phyloP scores from a whole-genome alignment of 768 basidiomycete genomes.

The Boletus reticulatus region DNA sequence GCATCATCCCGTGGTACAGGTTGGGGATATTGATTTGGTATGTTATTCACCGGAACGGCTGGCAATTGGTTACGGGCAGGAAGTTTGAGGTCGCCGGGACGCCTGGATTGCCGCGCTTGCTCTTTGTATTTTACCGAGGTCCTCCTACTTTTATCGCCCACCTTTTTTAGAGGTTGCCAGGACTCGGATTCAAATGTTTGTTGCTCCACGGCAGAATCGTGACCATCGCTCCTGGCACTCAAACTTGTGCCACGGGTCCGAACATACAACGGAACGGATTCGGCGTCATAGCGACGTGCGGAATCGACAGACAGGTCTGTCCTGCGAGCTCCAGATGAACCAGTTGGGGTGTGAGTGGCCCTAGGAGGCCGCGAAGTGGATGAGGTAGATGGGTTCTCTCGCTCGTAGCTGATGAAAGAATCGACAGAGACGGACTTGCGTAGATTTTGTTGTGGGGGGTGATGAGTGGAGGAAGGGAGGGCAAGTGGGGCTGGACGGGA shows the following conservation, averaged over 20 bases:
- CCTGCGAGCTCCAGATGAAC: slow-evolving; percentile 33
- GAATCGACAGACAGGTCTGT: slow-evolving; percentile 26
- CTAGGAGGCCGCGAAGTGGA: slow-evolving; percentile 38
- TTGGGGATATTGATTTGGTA: slow-evolving; percentile 37
- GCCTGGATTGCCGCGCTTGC: slow-evolving; percentile 39
- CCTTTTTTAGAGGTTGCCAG: slow-evolving; percentile 42
- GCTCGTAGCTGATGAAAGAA: slow-evolving; percentile 57
- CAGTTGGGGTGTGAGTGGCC: slow-evolving; percentile 35
- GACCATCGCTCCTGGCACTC: slow-evolving; percentile 44
- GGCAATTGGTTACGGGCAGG: slow-evolving; percentile 51
- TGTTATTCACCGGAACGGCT: slow-evolving; percentile 26
- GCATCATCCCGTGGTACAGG: slow-evolving; percentile 38
- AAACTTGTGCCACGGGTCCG: slow-evolving; percentile 58
- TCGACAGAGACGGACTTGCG: slow-evolving; percentile 79
- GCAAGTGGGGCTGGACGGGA: not conserved
- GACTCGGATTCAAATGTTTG: slow-evolving; percentile 56
- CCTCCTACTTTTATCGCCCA: slow-evolving; percentile 44
- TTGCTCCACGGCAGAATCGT: slow-evolving; percentile 36
- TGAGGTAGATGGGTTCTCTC: slow-evolving; percentile 32
- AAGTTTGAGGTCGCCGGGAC: slow-evolving; percentile 61
- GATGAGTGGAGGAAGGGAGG: slow-evolving; percentile 21
- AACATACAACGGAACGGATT: slow-evolving; percentile 34
- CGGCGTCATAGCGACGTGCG: slow-evolving; percentile 24
- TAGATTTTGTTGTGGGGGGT: slow-evolving; percentile 36
- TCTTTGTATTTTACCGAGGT: slow-evolving; percentile 50